Percentiles rank a stretch among this genome's conserved stretches.
Evolutionary conservation across 208 protist genomes (phyloP).

Genomic region (Spongospora subterranea): DNA sequence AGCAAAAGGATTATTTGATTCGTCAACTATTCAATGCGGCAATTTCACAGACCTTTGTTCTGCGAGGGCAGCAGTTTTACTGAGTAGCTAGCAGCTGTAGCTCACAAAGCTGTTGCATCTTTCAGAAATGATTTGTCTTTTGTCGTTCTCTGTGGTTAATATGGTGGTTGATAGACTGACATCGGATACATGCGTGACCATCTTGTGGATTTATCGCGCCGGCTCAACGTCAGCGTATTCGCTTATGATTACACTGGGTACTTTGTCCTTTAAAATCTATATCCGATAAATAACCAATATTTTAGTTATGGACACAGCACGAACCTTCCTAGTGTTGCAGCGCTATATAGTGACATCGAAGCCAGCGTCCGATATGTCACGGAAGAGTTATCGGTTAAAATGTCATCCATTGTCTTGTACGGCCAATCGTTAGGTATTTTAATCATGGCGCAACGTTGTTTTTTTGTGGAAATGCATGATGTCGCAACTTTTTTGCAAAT

Average conservation of each 20-base stretch:
- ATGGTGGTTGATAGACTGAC: not conserved
- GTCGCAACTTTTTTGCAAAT: too few species aligned
- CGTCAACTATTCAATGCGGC: too few species aligned
- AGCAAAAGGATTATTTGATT: too few species aligned
- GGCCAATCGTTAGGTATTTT: constrained; percentile 46
- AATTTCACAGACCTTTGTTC: too few species aligned
- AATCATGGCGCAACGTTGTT: too few species aligned
- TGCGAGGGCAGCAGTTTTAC: too few species aligned
- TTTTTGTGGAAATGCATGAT: too few species aligned
- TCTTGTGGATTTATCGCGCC: not conserved
- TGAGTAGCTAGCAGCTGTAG: too few species aligned
- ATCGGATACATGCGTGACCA: constrained; percentile 55
- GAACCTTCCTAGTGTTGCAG: not conserved
- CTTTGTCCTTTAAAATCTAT: not conserved
- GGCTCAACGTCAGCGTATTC: constrained; percentile 41
- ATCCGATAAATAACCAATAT: not conserved
- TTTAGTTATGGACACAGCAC: constrained; percentile 35
- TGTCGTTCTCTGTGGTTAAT: not conserved
- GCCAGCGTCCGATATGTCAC: not conserved
- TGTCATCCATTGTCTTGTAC: constrained; percentile 33
- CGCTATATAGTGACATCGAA: not conserved
- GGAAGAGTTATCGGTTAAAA: not conserved
- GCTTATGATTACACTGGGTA: constrained; percentile 56
- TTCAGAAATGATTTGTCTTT: too few species aligned
- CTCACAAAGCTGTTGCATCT: too few species aligned